phyloP scores from a whole-genome alignment of 1,139 yeast species.

The Lipomyces yarrowii region DNA sequence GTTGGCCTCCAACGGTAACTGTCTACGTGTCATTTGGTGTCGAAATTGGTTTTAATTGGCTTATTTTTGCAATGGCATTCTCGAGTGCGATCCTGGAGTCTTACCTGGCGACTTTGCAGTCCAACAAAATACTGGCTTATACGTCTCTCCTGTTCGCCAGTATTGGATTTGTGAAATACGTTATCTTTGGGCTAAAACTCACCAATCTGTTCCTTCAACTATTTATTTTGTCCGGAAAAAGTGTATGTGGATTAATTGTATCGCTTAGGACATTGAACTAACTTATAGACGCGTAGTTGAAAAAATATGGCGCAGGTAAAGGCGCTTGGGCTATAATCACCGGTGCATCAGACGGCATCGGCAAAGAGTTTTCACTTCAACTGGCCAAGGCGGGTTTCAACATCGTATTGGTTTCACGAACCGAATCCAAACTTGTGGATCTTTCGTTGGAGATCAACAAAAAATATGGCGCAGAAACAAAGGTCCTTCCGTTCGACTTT shows the following conservation, averaged over 20 bases:
- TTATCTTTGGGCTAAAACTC: constrained; percentile 10
- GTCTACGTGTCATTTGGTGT: not conserved
- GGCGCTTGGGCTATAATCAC: constrained; percentile 89
- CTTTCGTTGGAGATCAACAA: constrained; percentile 62
- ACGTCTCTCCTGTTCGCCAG: constrained; percentile 15
- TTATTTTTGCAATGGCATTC: not conserved
- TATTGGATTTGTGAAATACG: constrained; percentile 17
- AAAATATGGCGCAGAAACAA: constrained; percentile 64
- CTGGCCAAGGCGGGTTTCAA: constrained; percentile 86
- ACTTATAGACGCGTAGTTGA: constrained; percentile 40
- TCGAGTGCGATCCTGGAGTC: constrained; percentile 8
- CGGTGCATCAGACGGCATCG: constrained; percentile 98
- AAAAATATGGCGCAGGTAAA: constrained; percentile 66
- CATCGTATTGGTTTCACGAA: constrained; percentile 80
- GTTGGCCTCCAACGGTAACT: not conserved
- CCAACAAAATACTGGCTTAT: constrained; percentile 9
- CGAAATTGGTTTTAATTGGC: not conserved
- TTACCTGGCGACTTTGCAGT: constrained; percentile 9
- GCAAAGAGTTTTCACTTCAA: constrained; percentile 86
- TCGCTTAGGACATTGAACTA: too few relatives aligned
- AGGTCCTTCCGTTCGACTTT: constrained; percentile 77
- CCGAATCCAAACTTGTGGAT: constrained; percentile 69
- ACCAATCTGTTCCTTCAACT: constrained; percentile 19
- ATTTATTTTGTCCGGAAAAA: constrained; percentile 23
- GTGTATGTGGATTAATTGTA: constrained; percentile 14